Evolutionary conservation across 805 yeast species (phyloP), one percentile per base, ranked within the genome.

Genomic region (Jamesozyma jinghongensis): DNA sequence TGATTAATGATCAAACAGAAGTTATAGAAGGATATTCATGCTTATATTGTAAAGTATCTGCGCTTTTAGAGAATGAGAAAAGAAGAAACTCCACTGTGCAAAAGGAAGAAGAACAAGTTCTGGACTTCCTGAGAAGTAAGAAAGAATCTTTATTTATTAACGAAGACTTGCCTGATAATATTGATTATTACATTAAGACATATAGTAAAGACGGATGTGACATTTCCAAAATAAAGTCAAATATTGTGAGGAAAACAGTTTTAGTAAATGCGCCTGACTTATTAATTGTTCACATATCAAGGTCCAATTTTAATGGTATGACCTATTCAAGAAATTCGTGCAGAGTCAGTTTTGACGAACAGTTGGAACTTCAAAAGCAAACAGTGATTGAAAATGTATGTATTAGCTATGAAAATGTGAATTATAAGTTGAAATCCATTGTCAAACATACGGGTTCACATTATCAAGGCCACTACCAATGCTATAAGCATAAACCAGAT

Each of bases 401-500:
- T 36, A 46, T 44, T 5, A 49, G 51, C 2, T 41, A 45, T 6
- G 37, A 45, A 43, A 61, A 46, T 51, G 62, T 63, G 44, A 70
- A 65, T 32, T 87, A 85, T 57, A 66, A 67, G 44, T 67, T 92
- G 29, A 74, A 71, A 46, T 82, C 96, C 0, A 66, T 85, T 46
- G 77, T 92, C 16, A 73, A 87, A 48, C 97, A 92, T 57, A 76
- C 79, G 35, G 98, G 98, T 0, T 78, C 90, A 1, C 97, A 88
- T 60, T 72, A 79, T 17, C 74, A 77, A 34, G 97, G 97, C 1
- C 97, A 88, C 56, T 88, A 87, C 57, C 95, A 88, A 53, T 85
- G 95, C 52, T 85, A 77, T 57, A 79, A 83, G 46, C 77, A 77
- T 36, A 88, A 87, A 56, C 90, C 92, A 2, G 57, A 71, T 3